phyloP scores from a whole-genome alignment of 345 rosid genomes.

The Eutrema yunnanense region DNA sequence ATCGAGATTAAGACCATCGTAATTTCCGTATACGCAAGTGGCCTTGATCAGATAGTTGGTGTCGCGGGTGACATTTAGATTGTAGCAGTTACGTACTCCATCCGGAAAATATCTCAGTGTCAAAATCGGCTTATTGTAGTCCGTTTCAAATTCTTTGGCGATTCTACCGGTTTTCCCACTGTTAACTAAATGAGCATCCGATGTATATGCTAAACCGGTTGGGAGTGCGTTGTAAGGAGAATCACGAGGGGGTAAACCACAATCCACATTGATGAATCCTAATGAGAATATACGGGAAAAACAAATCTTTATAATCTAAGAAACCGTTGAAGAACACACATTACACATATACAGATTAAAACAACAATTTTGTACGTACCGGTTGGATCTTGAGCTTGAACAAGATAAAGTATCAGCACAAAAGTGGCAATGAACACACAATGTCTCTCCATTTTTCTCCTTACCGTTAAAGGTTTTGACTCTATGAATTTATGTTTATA shows the following conservation, averaged over 20 bases:
- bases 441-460: too few relatives aligned
- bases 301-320: background rate
- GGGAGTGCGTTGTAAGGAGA: slow-evolving; percentile 13
- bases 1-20: slow-evolving; percentile 13
- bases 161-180: slow-evolving; percentile 18
- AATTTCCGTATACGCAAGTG: slow-evolving; percentile 23
- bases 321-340: background rate
- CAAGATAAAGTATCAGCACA: background rate
- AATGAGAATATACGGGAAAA: background rate
- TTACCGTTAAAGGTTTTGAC: too few relatives aligned
- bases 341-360: background rate
- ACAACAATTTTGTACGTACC: background rate
- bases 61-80: slow-evolving; percentile 18
- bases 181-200: slow-evolving; percentile 11
- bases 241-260: slow-evolving; percentile 15
- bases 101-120: slow-evolving; percentile 26
- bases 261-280: slow-evolving; percentile 32
- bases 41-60: slow-evolving; percentile 27
- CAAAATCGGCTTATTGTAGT: background rate
- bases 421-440: background rate
- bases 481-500: background rate
- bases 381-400: slow-evolving; percentile 20
- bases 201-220: slow-evolving; percentile 16
- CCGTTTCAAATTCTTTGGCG: background rate
- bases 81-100: slow-evolving; percentile 24